Base-by-base conservation (phyloP, 441 rosid genomes). In the Eruca vesicaria region DNA sequence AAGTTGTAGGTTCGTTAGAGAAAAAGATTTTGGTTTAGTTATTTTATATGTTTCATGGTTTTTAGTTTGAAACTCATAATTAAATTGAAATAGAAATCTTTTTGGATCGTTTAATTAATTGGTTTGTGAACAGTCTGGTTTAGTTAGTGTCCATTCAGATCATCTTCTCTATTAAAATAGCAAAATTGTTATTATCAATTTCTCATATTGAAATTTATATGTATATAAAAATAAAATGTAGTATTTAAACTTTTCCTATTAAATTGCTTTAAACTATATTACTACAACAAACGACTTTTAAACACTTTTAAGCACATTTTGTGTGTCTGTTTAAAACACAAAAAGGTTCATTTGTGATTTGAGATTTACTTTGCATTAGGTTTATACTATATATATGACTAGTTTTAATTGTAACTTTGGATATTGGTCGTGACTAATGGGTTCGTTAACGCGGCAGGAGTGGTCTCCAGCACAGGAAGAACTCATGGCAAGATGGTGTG, bases 401-500 rank as follows among this genome's bases (percentile, higher is more conserved):
- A 63, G 5, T 31, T 61, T 74, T 66, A 0, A 41, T 63, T 63
- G 38, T 23, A 36, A 36, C 5, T 36, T 53, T 20, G 20, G 8
- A 55, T 0, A 0, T 41, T 56, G n/a, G 48, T 29, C 36, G 14
- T 76, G 61, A 76, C 67, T 3, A 20, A 20, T 48, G 59, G 53
- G 66, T 43, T 69, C 21, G 20, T 36, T 57, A 69, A 72, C 48
- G 3, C 57, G 71, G 53, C 63, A 84, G 92, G 96, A 78, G 66
- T 36, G 97, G 97, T 2, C 56, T 87, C 35, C 97, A 89, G 36
- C 89, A 89, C 64, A 81, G 92, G 74, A 91, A 89, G 79, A 86
- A 89, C 79, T 85, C 87, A 0, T 91, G 97, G 97, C 87, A 84
- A 62, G 97, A 91, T 50, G 97, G 97, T 5, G 58, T 77, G 5